These are phyloP conservation scores for Rhodofomes roseus DNA, from an alignment of 1,284 basidiomycete species.

Conservation along the genomic window DNA sequence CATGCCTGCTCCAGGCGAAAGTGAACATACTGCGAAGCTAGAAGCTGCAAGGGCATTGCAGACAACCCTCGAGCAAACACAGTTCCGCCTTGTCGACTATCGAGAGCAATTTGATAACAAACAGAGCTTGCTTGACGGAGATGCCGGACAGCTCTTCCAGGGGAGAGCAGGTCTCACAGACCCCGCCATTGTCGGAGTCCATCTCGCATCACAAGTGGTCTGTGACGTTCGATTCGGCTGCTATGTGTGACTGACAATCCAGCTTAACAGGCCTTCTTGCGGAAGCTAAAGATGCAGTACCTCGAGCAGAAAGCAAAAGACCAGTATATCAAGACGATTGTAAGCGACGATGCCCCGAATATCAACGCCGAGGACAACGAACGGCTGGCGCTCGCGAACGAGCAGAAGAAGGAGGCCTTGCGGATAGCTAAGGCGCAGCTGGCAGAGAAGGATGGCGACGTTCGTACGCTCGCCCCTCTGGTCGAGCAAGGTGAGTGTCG, in stretches of 20 bases:
- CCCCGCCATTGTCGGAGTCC: constrained; percentile 22
- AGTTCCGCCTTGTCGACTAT: constrained; percentile 19
- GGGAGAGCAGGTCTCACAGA: constrained; percentile 20
- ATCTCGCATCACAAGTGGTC: constrained; percentile 23
- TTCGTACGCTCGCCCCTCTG: constrained; percentile 56
- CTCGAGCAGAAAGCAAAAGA: constrained; percentile 86
- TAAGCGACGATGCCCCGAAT: constrained; percentile 75
- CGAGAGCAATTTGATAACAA: constrained; percentile 20
- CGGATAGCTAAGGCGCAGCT: constrained; percentile 63
- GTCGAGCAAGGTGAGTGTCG: constrained; percentile 57
- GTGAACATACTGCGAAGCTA: constrained; percentile 17
- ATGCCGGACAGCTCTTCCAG: constrained; percentile 14
- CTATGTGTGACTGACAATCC: background rate
- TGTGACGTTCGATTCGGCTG: background rate
- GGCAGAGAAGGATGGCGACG: constrained; percentile 56
- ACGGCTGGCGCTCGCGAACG: constrained; percentile 54
- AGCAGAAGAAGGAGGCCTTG: constrained; percentile 64
- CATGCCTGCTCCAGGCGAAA: background rate
- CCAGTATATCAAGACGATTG: constrained; percentile 79
- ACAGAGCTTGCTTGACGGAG: constrained; percentile 14
- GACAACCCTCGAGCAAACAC: constrained; percentile 16
- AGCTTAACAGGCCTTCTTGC: constrained; percentile 59
- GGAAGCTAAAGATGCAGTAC: constrained; percentile 84
- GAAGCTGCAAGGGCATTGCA: constrained; percentile 20
- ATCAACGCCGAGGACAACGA: constrained; percentile 76